phyloP scores from a whole-genome alignment of 441 rosid species.

The Eutrema salsugineum region DNA sequence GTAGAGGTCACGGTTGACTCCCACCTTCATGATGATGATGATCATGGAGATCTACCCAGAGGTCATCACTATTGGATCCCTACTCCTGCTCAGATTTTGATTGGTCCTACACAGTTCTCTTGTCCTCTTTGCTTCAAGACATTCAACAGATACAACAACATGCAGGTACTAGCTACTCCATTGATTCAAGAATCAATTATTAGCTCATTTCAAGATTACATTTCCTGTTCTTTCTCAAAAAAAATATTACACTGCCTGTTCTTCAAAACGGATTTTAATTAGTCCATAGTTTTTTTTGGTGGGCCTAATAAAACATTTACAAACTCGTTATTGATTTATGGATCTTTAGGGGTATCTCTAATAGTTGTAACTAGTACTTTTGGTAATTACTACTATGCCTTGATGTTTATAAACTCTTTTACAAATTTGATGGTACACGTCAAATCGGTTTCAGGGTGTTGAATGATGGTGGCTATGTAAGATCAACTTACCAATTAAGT shows the following conservation, averaged over 20 bases:
- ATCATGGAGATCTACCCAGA: constrained; percentile 53
- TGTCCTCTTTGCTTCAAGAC: constrained; percentile 97
- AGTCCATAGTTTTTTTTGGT: not conserved
- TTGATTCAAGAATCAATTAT: not conserved
- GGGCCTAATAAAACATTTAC: not conserved
- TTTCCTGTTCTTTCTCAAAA: not conserved
- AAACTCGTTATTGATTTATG: not conserved
- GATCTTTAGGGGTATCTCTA: not conserved
- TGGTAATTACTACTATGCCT: constrained; percentile 2
- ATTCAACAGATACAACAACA: constrained; percentile 96
- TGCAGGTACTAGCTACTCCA: constrained; percentile 70
- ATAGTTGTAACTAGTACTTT: not conserved
- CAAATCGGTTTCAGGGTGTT: constrained; percentile 20
- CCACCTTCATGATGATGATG: constrained; percentile 17
- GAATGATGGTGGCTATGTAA: constrained; percentile 18
- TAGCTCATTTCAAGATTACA: not conserved
- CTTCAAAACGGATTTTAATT: not conserved
- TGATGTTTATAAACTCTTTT: constrained; percentile 9
- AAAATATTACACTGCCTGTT: not conserved
- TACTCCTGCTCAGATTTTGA: constrained; percentile 90
- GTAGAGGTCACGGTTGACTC: constrained; percentile 36
- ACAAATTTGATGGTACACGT: constrained; percentile 17
- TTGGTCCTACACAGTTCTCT: constrained; percentile 97
- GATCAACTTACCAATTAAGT: not conserved
- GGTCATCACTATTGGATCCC: constrained; percentile 91